These are phyloP conservation scores for Apophysomyces trapeziformis DNA, from an alignment of 371 early-diverging fungal genomes.

Conservation along the genomic window DNA sequence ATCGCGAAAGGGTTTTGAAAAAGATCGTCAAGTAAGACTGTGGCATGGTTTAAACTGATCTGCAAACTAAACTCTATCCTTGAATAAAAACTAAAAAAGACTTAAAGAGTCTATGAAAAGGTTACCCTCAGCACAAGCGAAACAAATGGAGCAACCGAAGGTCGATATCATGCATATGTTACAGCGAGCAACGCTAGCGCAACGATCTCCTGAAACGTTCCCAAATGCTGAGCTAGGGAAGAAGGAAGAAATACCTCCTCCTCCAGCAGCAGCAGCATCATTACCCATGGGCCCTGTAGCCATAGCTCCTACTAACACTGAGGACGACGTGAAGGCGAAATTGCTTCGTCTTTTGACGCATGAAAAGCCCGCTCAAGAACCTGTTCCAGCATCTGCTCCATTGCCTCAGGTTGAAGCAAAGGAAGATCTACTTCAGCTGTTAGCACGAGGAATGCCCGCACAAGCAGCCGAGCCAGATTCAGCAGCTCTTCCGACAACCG, in stretches of 20 bases:
- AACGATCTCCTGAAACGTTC: slow-evolving; percentile 12
- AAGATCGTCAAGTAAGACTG: slow-evolving; percentile 57
- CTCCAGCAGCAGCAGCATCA: neutral
- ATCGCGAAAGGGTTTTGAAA: slow-evolving; percentile 65
- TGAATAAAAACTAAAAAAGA: neutral
- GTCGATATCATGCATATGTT: slow-evolving; percentile 42
- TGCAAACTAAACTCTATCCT: neutral
- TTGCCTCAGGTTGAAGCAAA: neutral
- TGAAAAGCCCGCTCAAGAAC: neutral
- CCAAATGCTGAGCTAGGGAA: neutral
- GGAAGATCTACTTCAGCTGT: neutral
- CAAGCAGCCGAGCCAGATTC: neutral
- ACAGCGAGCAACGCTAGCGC: slow-evolving; percentile 25
- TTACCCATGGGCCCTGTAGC: too few relatives aligned
- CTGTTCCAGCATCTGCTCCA: neutral
- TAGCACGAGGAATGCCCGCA: neutral
- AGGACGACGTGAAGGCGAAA: neutral
- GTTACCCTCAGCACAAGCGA: slow-evolving; percentile 21
- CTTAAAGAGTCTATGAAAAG: slow-evolving; percentile 36
- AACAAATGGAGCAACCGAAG: slow-evolving; percentile 10
- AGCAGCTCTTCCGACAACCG: neutral
- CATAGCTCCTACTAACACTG: neutral
- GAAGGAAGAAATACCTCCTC: neutral
- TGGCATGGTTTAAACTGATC: neutral
- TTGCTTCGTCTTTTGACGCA: neutral